These are phyloP conservation scores for Alternaria sp. DNA, from an alignment of 2,329 filamentous ascomycete species.

Conservation along the genomic window DNA sequence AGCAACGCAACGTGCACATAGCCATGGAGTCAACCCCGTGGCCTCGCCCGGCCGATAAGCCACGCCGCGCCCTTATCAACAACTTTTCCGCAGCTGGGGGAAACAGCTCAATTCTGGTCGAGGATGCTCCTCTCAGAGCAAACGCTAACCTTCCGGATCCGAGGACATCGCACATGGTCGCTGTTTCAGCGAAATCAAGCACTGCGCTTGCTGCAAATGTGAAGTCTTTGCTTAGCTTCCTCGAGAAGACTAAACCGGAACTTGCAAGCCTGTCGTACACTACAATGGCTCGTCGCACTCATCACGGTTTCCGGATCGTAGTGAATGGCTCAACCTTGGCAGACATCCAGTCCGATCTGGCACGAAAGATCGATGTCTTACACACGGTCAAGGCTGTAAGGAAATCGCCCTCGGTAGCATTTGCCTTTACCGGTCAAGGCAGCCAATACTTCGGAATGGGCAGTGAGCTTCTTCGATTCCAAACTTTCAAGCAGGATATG, in stretches of 20 bases:
- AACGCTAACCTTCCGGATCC: slow-evolving; percentile 18
- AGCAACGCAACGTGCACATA: slow-evolving; percentile 67
- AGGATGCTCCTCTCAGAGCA: slow-evolving; percentile 22
- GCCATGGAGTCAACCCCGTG: slow-evolving; percentile 61
- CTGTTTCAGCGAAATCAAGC: slow-evolving; percentile 31
- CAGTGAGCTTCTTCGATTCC: not conserved
- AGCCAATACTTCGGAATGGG: not conserved
- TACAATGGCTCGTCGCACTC: slow-evolving; percentile 33
- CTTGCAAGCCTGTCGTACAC: slow-evolving; percentile 31
- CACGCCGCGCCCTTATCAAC: slow-evolving; percentile 58
- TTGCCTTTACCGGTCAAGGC: not conserved
- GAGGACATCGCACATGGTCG: slow-evolving; percentile 26
- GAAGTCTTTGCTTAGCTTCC: not conserved
- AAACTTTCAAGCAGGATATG: not conserved
- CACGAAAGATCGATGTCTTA: slow-evolving; percentile 12
- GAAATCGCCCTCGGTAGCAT: not conserved
- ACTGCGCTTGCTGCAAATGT: slow-evolving; percentile 13
- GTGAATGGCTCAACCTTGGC: not conserved
- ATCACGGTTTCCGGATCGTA: slow-evolving; percentile 20
- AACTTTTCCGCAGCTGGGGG: slow-evolving; percentile 68
- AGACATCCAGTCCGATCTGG: slow-evolving; percentile 9
- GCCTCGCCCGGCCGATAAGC: slow-evolving; percentile 30
- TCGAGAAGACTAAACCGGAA: slow-evolving; percentile 2
- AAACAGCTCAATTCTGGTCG: slow-evolving; percentile 55
- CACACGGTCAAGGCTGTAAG: not conserved